phyloP scores from a whole-genome alignment of 1,284 basidiomycete genomes.

The Boletus austroedulis region DNA sequence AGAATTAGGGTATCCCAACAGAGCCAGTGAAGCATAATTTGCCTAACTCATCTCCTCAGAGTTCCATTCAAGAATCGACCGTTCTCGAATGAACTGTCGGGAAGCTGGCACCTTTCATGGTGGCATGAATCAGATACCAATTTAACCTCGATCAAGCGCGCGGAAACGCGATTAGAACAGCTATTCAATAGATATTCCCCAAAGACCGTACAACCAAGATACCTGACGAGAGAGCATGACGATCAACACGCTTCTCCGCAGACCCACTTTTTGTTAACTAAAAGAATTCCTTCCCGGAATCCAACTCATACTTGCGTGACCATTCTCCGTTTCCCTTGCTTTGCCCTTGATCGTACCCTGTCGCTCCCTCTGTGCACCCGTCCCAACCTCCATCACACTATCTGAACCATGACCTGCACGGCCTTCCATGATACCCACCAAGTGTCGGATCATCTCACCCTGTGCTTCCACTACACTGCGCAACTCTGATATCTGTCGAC shows the following conservation, averaged over 20 bases:
- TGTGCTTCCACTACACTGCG: constrained; percentile 52
- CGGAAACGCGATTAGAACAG: too few species aligned
- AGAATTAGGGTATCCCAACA: too few species aligned
- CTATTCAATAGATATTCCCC: too few species aligned
- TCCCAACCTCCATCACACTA: not conserved
- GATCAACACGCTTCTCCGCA: not conserved
- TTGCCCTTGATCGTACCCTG: constrained; percentile 12
- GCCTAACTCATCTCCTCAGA: too few species aligned
- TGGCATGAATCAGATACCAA: too few species aligned
- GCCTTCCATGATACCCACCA: constrained; percentile 19
- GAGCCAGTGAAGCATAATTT: too few species aligned
- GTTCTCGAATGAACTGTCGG: too few species aligned
- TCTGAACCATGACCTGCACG: not conserved
- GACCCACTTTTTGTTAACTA: constrained; percentile 5
- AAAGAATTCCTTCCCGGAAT: constrained; percentile 8
- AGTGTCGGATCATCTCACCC: constrained; percentile 44
- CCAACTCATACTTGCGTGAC: constrained; percentile 1
- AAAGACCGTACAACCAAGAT: not conserved
- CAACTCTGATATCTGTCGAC: constrained; percentile 58
- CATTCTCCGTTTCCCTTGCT: not conserved
- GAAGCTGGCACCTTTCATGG: too few species aligned
- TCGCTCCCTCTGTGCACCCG: not conserved
- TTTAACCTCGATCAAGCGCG: too few species aligned
- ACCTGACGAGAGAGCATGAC: not conserved
- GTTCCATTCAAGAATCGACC: too few species aligned